Base-by-base conservation (phyloP, 352 stramenopile genomes). In the Pythium dissotocum region DNA sequence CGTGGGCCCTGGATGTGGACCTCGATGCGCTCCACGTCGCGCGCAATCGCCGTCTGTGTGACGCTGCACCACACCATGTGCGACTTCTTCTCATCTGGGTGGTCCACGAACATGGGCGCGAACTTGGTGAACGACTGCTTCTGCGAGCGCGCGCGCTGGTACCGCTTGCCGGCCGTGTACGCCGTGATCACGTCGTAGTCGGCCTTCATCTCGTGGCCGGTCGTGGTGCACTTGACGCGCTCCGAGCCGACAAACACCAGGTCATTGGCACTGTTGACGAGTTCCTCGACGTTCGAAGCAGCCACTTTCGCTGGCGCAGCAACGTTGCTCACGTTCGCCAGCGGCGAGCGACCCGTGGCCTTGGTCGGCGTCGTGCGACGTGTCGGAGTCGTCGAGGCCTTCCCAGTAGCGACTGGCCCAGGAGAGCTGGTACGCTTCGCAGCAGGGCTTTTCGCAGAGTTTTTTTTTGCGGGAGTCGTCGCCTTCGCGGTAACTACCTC, bases 161-260 rank as follows among this genome's bases (percentile, higher is more conserved):
- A 91, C 12, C 82, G 75, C 69, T 90, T 91, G 53, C 83, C 83
- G 13, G 57, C 58, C 36, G 88, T 76, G 66, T 91, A 79, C 61
- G 66, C 62, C 6, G 70, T 75, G 63, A 91, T 85, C n/a, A 80
- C 61, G 24, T 77, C 74, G 44, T 75, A 54, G 16, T 88, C 77
- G 4, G 83, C 83, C 63, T 82, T 80, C 80, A 91, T 89, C 61
- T 91, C 83, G 58, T 91, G 83, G 12, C 80, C 74, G 3, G 83
- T 91, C 6, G 76, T 84, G 18, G 69, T 76, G 70, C 83, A 91
- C 35, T 79, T 79, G 48, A 91, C 82, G 18, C 78, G 76, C 18
- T 77, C 68, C 3, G 88, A 77, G 13, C 71, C 71, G 35, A 75
- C 54, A 66, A 85, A 87, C 42, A 71, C 75, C 30, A 91, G 28